phyloP scores from a whole-genome alignment of 2,329 filamentous ascomycete genomes.

The Ophiostoma sp. region DNA sequence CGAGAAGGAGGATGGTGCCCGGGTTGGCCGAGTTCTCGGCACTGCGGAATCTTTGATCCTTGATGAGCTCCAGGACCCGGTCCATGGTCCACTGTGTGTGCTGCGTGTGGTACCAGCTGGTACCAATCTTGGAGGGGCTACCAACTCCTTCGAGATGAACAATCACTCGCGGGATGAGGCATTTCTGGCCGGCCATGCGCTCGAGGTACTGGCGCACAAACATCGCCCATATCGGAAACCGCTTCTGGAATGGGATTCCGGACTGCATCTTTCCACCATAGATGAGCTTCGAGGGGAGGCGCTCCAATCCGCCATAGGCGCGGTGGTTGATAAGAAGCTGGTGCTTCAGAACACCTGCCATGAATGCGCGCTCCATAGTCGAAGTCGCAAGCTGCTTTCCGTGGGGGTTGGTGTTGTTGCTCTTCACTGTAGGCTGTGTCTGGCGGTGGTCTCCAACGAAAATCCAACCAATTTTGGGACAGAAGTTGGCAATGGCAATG shows the following conservation, averaged over 20 bases:
- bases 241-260: conserved; percentile 25
- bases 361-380: conserved; percentile 31
- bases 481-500: conserved; percentile 42
- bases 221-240: conserved; percentile 24
- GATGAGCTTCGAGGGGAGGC: conserved; percentile 40
- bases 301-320: conserved; percentile 34
- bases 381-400: conserved; percentile 29
- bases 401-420: conserved; percentile 24
- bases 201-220: conserved; percentile 28
- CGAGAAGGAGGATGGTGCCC: conserved; percentile 42
- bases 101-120: conserved; percentile 40
- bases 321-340: conserved; percentile 33
- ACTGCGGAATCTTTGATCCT: conserved; percentile 34
- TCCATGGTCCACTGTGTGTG: conserved; percentile 39
- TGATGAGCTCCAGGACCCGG: conserved; percentile 33
- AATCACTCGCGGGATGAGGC: conserved; percentile 38
- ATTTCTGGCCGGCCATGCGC: conserved; percentile 15
- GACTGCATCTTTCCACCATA: conserved; percentile 40
- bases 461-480: conserved; percentile 40
- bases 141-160: conserved; percentile 29
- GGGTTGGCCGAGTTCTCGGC: conserved; percentile 28
- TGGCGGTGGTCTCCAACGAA: conserved; percentile 44
- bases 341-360: conserved; percentile 27
- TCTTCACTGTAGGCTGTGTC: conserved; percentile 40
- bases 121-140: conserved; percentile 28